Base-by-base conservation (phyloP, 2,329 filamentous ascomycete genomes). In the Aspergillus sergii region DNA sequence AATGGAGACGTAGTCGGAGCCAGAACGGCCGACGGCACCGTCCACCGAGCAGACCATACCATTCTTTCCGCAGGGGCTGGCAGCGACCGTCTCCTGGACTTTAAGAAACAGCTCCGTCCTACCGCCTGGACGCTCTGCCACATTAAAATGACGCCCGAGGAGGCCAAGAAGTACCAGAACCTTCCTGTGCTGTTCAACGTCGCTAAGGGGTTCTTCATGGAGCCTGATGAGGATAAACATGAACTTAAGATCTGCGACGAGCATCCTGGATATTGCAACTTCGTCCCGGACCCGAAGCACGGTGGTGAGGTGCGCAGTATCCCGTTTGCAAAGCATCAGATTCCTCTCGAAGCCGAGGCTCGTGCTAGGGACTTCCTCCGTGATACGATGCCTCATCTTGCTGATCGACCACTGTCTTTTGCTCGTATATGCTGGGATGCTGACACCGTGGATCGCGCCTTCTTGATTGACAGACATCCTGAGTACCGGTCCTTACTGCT, bases 391-490 rank as follows among this genome's bases (percentile, higher is more conserved):
- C 84, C 84, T 0, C 82, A 86, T 59, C 78, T 86, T 5, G 79
- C 81, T 0, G 71, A 79, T 1, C 76, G 84, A 2, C 77, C 79
- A 0, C 82, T 86, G 57, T 78, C 73, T 23, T 85, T 83, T 64
- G 82, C 82, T 9, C 76, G 83, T 19, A 82, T 87, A 36, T 87
- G 84, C 72, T 87, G 85, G 85, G 85, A 84, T 67, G 81, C 84
- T 0, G 85, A 87, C 67, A 87, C 84, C 0, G 79, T 81, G 0
- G 83, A 87, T 69, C 79, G 84, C 3, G 76, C 81, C 23, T 87
- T 86, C 60, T 69, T 87, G 21, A 85, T 87, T 60, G 81, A 81
- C 58, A 72, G 73, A 34, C 84, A 86, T 70, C 82, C 84, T 0
- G 72, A 78, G 12, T 73, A 79, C 57, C 64, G 71, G 41, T 79